Evolutionary conservation across 148 eudicot species (phyloP).

Genomic region (Rhododendron molle): DNA sequence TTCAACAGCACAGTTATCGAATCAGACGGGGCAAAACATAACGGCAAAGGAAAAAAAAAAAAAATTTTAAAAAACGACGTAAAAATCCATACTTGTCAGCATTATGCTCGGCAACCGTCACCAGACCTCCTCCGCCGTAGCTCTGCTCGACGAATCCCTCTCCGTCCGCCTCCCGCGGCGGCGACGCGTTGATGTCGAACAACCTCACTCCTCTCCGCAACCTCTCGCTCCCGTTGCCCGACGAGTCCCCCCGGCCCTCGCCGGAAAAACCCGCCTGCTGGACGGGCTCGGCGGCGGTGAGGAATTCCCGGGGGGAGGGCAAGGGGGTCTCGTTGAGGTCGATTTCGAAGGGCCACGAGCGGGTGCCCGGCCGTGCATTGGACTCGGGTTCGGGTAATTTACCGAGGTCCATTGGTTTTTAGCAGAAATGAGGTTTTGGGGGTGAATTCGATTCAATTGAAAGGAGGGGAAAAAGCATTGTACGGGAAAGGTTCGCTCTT

Average conservation of each 20-base stretch:
- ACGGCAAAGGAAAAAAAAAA: not conserved
- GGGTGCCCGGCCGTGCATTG: conserved; percentile 9
- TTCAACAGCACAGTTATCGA: not conserved
- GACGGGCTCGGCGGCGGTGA: not conserved
- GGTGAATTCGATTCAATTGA: conserved; percentile 7
- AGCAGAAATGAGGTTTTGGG: not conserved
- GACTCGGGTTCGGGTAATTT: conserved; percentile 4
- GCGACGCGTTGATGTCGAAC: conserved; percentile 24
- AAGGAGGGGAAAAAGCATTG: not conserved
- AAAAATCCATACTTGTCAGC: conserved; percentile 13
- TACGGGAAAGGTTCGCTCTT: not conserved
- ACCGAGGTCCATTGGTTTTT: not conserved
- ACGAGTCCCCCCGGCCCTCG: not conserved
- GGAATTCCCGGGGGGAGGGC: conserved; percentile 23
- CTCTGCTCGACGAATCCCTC: conserved; percentile 6
- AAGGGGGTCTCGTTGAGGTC: conserved; percentile 31
- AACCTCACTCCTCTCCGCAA: not conserved
- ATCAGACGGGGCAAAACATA: not conserved
- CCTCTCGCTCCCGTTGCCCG: not conserved
- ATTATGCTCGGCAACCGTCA: not conserved
- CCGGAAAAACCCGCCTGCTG: not conserved
- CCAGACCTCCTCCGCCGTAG: not conserved
- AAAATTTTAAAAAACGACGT: not conserved
- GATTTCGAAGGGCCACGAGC: conserved; percentile 16
- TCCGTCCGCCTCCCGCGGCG: conserved; percentile 21